phyloP scores from a whole-genome alignment of 371 early-diverging fungal genomes.

The Umbelopsis sp. region DNA sequence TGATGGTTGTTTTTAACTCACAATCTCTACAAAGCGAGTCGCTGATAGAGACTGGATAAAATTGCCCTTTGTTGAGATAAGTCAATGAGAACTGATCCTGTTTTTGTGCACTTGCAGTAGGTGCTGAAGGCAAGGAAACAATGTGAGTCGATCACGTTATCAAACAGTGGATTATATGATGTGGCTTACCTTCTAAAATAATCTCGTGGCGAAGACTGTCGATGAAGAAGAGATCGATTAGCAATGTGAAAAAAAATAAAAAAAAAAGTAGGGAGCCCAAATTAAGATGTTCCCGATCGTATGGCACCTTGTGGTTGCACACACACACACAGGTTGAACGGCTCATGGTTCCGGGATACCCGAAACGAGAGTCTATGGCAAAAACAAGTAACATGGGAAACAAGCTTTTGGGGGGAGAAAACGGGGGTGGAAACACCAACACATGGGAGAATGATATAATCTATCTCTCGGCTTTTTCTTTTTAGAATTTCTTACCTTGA shows the following conservation, averaged over 20 bases:
- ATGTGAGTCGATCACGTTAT: not conserved
- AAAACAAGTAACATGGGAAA: constrained; percentile 2
- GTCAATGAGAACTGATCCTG: constrained; percentile 58
- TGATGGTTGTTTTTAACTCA: constrained; percentile 60
- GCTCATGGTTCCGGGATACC: constrained; percentile 13
- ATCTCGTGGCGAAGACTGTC: constrained; percentile 31
- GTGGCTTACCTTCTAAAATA: constrained; percentile 29
- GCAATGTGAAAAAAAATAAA: not conserved
- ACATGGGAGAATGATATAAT: too few species aligned
- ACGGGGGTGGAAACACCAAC: not conserved
- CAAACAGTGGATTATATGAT: not conserved
- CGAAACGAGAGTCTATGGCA: not conserved
- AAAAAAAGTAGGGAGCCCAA: constrained; percentile 4
- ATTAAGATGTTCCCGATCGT: constrained; percentile 15
- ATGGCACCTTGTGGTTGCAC: constrained; percentile 1
- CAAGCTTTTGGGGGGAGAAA: not conserved
- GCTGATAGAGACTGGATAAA: constrained; percentile 53
- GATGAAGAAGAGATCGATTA: not conserved
- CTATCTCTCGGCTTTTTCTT: not conserved
- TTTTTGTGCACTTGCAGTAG: constrained; percentile 60
- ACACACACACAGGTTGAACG: not conserved
- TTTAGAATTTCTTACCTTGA: constrained; percentile 12
- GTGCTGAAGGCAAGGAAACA: constrained; percentile 22
- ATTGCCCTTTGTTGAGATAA: constrained; percentile 72
- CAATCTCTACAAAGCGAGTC: constrained; percentile 52